Conservation (phyloP, 768 basidiomycete genomes). For the Amanita muscaria region DNA sequence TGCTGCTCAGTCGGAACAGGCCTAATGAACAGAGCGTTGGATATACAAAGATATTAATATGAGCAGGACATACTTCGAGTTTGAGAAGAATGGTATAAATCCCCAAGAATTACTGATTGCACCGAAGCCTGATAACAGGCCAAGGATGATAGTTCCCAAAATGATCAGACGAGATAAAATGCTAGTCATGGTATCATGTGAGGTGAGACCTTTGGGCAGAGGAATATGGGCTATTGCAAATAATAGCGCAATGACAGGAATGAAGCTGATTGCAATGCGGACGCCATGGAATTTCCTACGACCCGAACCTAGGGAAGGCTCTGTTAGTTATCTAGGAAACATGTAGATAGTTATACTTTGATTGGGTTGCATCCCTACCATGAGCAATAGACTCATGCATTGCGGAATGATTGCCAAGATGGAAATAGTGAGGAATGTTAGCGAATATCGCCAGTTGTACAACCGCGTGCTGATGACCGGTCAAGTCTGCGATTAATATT, state of each 20-base stretch:
- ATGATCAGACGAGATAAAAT: conserved; percentile 60
- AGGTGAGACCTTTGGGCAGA: conserved; percentile 42
- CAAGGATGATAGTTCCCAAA: conserved; percentile 72
- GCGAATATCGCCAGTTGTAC: conserved; percentile 60
- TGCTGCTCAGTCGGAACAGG: conserved; percentile 40
- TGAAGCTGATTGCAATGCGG: conserved; percentile 32
- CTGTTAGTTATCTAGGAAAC: no score
- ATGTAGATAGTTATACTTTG: not conserved
- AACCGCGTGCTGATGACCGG: conserved; percentile 40
- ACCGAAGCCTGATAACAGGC: conserved; percentile 72
- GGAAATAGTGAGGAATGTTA: conserved; percentile 47
- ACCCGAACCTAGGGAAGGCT: not conserved
- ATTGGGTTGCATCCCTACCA: conserved; percentile 23
- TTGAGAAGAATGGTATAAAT: conserved; percentile 37
- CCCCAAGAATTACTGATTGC: conserved; percentile 62
- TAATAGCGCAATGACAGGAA: conserved; percentile 48
- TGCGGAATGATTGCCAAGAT: conserved; percentile 64
- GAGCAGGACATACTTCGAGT: conserved; percentile 15
- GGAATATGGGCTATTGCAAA: conserved; percentile 59
- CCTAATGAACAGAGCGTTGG: conserved; percentile 15
- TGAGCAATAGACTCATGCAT: conserved; percentile 50
- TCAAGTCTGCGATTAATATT: not conserved
- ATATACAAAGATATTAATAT: not conserved
- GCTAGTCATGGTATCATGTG: conserved; percentile 35
- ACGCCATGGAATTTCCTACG: conserved; percentile 21